Percentiles rank a stretch among this genome's conserved stretches.
These are phyloP conservation scores for Termitomyces titanicus DNA, from an alignment of 768 basidiomycete species.

Conservation along the genomic window DNA sequence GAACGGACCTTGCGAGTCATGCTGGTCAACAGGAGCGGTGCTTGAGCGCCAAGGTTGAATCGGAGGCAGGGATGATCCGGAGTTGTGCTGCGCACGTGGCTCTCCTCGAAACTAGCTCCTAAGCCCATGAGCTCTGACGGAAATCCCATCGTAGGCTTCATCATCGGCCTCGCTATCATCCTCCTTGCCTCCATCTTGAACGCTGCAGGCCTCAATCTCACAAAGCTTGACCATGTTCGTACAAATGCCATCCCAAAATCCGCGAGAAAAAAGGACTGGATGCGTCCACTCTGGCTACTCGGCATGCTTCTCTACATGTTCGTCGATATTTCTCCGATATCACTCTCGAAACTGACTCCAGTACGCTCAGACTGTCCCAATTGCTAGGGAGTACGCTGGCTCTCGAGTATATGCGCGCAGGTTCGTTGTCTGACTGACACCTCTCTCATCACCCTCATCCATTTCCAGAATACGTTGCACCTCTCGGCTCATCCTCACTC, in stretches of 20 bases:
- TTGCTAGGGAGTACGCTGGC: slow-evolving; percentile 86
- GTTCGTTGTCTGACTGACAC: slow-evolving; percentile 30
- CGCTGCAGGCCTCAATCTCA: slow-evolving; percentile 90
- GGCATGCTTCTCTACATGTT: slow-evolving; percentile 96
- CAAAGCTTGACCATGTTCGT: slow-evolving; percentile 88
- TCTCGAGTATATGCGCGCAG: slow-evolving; percentile 84
- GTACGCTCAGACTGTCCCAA: slow-evolving; percentile 61
- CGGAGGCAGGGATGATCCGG: no score
- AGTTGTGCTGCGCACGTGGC: background rate
- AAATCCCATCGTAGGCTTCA: slow-evolving; percentile 51
- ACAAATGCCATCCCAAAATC: slow-evolving; percentile 75
- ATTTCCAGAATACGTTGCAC: slow-evolving; percentile 85
- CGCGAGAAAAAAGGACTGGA: slow-evolving; percentile 70
- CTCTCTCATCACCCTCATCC: background rate
- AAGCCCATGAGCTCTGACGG: slow-evolving; percentile 11
- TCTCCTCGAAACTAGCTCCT: background rate
- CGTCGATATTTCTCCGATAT: slow-evolving; percentile 21
- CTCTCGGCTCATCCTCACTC: slow-evolving; percentile 88
- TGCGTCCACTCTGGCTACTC: slow-evolving; percentile 84
- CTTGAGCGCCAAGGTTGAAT: no score
- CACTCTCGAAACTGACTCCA: background rate
- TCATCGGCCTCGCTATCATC: slow-evolving; percentile 85
- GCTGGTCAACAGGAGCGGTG: no score
- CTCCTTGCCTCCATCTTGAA: slow-evolving; percentile 82
- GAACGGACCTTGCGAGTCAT: no score